phyloP scores from a whole-genome alignment of 148 eudicot genomes.

The Rhododendron vialii region DNA sequence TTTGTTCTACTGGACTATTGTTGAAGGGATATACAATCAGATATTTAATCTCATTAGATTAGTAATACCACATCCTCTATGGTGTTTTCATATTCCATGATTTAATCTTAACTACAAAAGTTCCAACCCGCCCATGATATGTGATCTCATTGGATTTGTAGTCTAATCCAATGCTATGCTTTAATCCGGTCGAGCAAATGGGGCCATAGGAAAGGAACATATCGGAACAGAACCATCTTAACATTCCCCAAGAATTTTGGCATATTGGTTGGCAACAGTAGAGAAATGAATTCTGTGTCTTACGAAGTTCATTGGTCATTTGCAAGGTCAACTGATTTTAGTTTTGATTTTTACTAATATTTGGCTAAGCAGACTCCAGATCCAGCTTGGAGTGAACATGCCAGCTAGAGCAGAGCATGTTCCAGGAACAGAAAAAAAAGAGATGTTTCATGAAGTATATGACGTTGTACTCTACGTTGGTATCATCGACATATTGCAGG shows the following conservation, averaged over 20 bases:
- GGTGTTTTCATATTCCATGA: background rate
- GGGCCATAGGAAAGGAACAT: background rate
- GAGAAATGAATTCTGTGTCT: background rate
- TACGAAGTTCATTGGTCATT: background rate
- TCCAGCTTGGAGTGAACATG: constrained; percentile 98
- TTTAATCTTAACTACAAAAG: background rate
- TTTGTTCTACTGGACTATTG: background rate
- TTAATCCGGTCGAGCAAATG: background rate
- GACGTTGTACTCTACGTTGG: constrained; percentile 93
- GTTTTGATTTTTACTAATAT: background rate
- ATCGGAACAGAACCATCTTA: background rate
- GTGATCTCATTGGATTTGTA: background rate
- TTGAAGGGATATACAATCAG: background rate
- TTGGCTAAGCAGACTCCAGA: constrained; percentile 60
- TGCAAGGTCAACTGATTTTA: background rate
- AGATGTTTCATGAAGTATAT: constrained; percentile 61
- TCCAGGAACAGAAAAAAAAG: constrained; percentile 34
- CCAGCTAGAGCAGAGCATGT: constrained; percentile 89
- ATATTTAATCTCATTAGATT: background rate
- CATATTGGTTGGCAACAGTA: background rate
- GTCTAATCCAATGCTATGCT: background rate
- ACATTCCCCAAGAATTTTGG: background rate
- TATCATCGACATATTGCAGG: constrained; percentile 91
- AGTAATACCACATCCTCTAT: background rate
- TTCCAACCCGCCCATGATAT: background rate